phyloP scores from a whole-genome alignment of 2,329 filamentous ascomycete species.

The Aspergillus thermomutatus region DNA sequence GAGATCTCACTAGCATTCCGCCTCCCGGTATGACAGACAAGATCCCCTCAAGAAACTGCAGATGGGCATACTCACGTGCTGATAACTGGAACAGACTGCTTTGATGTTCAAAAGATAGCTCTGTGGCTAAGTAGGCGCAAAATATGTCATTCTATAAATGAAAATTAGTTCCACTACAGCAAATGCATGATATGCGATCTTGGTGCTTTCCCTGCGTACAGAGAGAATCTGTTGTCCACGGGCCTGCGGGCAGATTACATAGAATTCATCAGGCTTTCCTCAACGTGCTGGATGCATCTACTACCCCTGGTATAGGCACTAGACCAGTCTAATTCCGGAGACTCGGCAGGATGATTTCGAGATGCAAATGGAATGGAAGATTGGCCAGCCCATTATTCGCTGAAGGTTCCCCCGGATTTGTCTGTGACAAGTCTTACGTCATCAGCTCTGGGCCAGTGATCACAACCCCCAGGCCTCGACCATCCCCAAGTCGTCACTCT shows the following conservation, averaged over 20 bases:
- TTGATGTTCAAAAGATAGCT: not conserved
- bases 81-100: not conserved
- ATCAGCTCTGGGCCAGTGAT: constrained; percentile 20
- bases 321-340: not conserved
- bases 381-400: constrained; percentile 20
- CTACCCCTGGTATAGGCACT: not conserved
- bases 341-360: not conserved
- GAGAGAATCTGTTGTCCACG: not conserved
- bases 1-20: not conserved
- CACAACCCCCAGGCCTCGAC: constrained; percentile 1
- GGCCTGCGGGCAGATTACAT: not conserved
- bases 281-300: not conserved
- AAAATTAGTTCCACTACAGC: not conserved
- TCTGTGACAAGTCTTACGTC: constrained; percentile 32
- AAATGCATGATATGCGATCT: not conserved
- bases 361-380: not conserved
- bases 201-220: not conserved
- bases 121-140: not conserved
- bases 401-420: constrained; percentile 28
- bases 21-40: no score
- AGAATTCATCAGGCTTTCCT: not conserved
- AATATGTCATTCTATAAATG: not conserved
- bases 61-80: not conserved
- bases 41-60: not conserved
- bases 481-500: constrained; percentile 8